Evolutionary conservation across 2,329 filamentous ascomycete species (phyloP), one percentile per base, ranked within the genome.

Genomic region (Phialocephala subalpina): DNA sequence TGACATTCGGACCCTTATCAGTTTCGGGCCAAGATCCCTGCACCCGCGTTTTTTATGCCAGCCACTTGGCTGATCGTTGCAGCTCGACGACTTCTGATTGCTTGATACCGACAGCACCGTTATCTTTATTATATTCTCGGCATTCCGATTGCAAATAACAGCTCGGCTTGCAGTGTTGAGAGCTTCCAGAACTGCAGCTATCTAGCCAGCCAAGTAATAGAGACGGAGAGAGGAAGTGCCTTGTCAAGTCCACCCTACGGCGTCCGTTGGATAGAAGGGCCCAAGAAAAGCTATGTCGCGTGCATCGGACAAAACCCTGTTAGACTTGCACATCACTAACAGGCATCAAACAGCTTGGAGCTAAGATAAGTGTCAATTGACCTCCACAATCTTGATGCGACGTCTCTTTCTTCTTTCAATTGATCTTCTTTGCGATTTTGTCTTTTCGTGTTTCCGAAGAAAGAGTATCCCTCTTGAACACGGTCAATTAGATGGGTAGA

Each of bases 1-100:
- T 57, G 55, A 57, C 55, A 57, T 22, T 53, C 6, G 20, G 25
- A 7, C 12, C 49, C 55, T 57, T 57, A 57, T 57, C 55, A 57
- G 38, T 57, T 36, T 14, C 16, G 29, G 29, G 29, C 14, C 29
- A 57, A n/a, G 29, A 57, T 27, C 55, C 55, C 55, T 57, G 55
- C 33, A 8, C 2, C n/a, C 18, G 55, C 55, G 33, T 16, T 57
- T 57, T 35, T 16, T 22, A 29, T 53, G n/a, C 25, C 45, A 12
- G 49, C 16, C 45, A n/a, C 45, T 49, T 53, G 49, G 29, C 14
- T 53, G 49, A 53, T 53, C 49, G 14, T 29, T 53, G 49, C 22
- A 53, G 29, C 38, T 12, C 8, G n/a, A 27, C 49, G 14, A 5
- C 49, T 5, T 29, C 49, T 33, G 49, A 53, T 53, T 53, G 49